Evolutionary conservation across 768 basidiomycete genomes (phyloP), one percentile per base, ranked within the genome.

Genomic region (Floccularia luteovirens): DNA sequence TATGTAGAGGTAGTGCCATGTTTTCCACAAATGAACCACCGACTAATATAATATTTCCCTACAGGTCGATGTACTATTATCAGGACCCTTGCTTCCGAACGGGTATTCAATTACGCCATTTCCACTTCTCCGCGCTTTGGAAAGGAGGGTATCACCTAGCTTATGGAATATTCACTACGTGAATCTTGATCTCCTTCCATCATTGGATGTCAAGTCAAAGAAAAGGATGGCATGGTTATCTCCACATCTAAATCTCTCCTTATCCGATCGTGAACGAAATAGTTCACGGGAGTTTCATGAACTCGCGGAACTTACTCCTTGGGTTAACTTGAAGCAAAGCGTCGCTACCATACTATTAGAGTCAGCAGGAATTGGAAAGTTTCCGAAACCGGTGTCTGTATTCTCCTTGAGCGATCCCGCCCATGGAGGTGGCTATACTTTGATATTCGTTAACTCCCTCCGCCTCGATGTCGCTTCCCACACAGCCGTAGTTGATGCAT

Each of bases 401-500:
- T 52, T 64, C 39, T 51, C 41, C 3, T 38, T 66, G 4, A 39
- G 17, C 2, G 49, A 59, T 30, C 48, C 51, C 1, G 48, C 41
- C n/a, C 31, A 43, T 23, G 39, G 35, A 0, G 53, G 51, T 1
- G 37, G 46, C 31, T 53, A 72, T 40, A 64, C 70, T 0, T 17
- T 77, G 19, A 51, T 81, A 31, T 67, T 79, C 46, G 48, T 79
- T 41, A 60, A 63, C 24, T 51, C 55, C 20, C 51, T 79, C 31
- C 62, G 69, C 3, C 57, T 72, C 23, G 78, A 80, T 46, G 41
- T 72, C 6, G 52, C 60, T 1, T 66, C 70, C 1, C 67, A 74
- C 45, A 75, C 76, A 0, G 36, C 79, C 2, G 52, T 79, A n/a
- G 63, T 61, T 14, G 73, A 79, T 43, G 66, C 63, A 3, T 77